Evolutionary conservation across 2,329 filamentous ascomycete species (phyloP).

Genomic region (Fusarium transvaalense): DNA sequence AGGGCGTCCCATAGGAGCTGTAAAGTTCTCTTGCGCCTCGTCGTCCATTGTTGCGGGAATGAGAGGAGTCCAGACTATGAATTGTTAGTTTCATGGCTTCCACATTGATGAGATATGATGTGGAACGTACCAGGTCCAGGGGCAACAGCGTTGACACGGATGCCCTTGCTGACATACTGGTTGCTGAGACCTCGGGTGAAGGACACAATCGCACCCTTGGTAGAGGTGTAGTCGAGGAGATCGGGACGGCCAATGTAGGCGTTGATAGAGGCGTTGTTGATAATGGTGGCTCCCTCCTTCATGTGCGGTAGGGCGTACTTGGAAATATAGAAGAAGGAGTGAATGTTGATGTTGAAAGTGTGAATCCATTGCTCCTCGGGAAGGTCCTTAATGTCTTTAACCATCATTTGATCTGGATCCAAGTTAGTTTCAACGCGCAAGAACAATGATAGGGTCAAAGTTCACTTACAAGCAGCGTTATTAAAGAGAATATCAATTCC

Average conservation of each 20-base stretch:
- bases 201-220: constrained; percentile 81
- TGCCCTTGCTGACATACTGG: constrained; percentile 77
- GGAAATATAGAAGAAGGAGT: constrained; percentile 82
- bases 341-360: constrained; percentile 87
- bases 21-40: constrained; percentile 78
- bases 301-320: constrained; percentile 84
- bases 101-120: not conserved
- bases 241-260: constrained; percentile 85
- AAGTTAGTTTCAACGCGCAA: not conserved
- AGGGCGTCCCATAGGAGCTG: constrained; percentile 79
- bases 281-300: constrained; percentile 79
- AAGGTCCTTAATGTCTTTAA: constrained; percentile 77
- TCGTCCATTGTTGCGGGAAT: constrained; percentile 80
- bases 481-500: constrained; percentile 80
- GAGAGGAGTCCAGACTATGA: constrained; percentile 77
- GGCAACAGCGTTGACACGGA: constrained; percentile 81
- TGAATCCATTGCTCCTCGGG: constrained; percentile 82
- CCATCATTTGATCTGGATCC: constrained; percentile 67
- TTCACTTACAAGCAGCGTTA: constrained; percentile 76
- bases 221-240: constrained; percentile 84
- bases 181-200: constrained; percentile 84
- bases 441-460: not conserved
- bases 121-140: constrained; percentile 69
- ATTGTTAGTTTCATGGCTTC: constrained; percentile 8
- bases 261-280: constrained; percentile 89